Base-by-base conservation (phyloP, 78 protist genomes). In the Blattamonas nauphoetae region DNA sequence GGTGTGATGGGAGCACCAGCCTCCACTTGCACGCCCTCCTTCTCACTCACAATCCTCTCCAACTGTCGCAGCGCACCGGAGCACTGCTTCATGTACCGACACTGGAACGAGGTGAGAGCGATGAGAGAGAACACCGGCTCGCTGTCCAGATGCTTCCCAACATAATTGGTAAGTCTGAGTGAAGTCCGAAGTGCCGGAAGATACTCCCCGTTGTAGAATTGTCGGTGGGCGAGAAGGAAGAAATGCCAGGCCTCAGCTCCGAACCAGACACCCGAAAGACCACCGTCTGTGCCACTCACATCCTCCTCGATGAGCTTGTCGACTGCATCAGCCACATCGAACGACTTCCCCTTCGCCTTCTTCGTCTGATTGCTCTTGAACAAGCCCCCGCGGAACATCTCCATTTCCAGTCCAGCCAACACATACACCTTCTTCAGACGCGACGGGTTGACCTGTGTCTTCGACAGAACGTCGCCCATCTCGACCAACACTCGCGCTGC, bases 171-270 rank as follows among this genome's bases (percentile, higher is more conserved):
- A 34, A 94, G 86, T 11, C 90, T 86, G 55, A 89, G 4, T 1
- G 92, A 83, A 36, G 89, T 86, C 33, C 41, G 0, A 85, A 90
- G 45, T 44, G 64, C 42, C 55, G 88, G 42, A 1, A 44, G 81
- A 34, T 64, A 5, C 33, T 78, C 1, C 11, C 87, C 86, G 1
- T 36, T 85, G 63, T 86, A 83, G 45, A 91, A 85, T 85, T 93
- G 93, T 32, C 44, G 38, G 64, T 90, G 93, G 1, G 90, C 87
- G 11, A 93, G 87, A 35, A 91, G 38, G 35, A 84, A 77, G 87
- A 88, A 93, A 81, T 93, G 95, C 45, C 45, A 88, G 34, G 93
- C 95, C 87, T 93, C 93, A 0, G 94, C 95, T 3, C 91, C 93
- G 1, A 55, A 36, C 95, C 95, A 93, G 78, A 90, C 79, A 1